phyloP scores from a whole-genome alignment of 1,284 basidiomycete species.

The Fomitopsis schrenkii region DNA sequence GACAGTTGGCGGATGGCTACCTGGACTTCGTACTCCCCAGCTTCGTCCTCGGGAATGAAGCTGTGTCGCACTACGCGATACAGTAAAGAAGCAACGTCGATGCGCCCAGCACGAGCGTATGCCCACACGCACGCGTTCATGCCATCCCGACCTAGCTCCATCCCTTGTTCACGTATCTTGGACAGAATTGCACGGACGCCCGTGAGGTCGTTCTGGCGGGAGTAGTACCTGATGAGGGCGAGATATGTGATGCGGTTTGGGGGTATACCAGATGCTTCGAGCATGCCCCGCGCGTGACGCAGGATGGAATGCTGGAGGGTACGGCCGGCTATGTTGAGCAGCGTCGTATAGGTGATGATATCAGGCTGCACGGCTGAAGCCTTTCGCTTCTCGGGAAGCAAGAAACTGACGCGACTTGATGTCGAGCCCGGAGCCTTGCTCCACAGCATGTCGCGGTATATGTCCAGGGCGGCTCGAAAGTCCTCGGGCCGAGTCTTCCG shows the following conservation, averaged over 20 bases:
- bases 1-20: slow-evolving; percentile 31
- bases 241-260: slow-evolving; percentile 63
- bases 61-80: slow-evolving; percentile 62
- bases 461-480: slow-evolving; percentile 55
- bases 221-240: slow-evolving; percentile 54
- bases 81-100: slow-evolving; percentile 54
- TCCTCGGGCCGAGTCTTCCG: slow-evolving; percentile 52
- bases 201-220: slow-evolving; percentile 38
- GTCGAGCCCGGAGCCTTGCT: slow-evolving; percentile 41
- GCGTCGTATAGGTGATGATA: slow-evolving; percentile 62
- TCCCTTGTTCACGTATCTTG: slow-evolving; percentile 44
- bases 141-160: slow-evolving; percentile 58
- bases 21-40: slow-evolving; percentile 29
- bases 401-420: slow-evolving; percentile 18
- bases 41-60: slow-evolving; percentile 30
- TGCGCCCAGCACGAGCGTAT: slow-evolving; percentile 47
- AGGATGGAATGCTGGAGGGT: slow-evolving; percentile 43
- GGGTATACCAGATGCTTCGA: slow-evolving; percentile 46
- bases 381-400: neutral
- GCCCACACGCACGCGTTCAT: slow-evolving; percentile 67
- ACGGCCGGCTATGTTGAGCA: slow-evolving; percentile 59
- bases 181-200: slow-evolving; percentile 52
- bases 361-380: slow-evolving; percentile 40
- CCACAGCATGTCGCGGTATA: slow-evolving; percentile 54
- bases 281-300: slow-evolving; percentile 45